A percentile compares a stretch with the other conserved stretches of the same genome.
These are phyloP conservation scores for Eragrostis nindensis DNA, from an alignment of 176 grass and related monocot species.

Conservation along the genomic window DNA sequence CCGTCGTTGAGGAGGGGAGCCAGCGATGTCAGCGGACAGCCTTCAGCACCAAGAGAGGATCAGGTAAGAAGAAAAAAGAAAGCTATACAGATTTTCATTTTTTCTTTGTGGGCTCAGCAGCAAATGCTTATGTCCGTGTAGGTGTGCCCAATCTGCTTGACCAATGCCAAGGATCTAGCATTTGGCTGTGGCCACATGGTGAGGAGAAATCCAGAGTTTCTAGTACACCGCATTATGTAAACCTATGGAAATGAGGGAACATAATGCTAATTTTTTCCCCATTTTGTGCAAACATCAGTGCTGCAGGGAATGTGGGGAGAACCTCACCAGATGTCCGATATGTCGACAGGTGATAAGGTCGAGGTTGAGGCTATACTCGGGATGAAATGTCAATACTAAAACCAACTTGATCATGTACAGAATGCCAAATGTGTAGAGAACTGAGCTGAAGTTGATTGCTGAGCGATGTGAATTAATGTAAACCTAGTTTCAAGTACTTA, in stretches of 20 bases:
- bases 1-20: conserved; percentile 37
- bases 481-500: background rate
- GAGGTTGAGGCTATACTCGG: conserved; percentile 73
- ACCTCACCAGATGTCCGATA: conserved; percentile 82
- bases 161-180: conserved; percentile 77
- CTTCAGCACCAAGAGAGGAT: conserved; percentile 42
- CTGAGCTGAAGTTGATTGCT: background rate
- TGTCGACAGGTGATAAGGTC: conserved; percentile 72
- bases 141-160: conserved; percentile 89
- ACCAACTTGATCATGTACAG: background rate
- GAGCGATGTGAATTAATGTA: background rate
- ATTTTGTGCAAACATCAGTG: conserved; percentile 50
- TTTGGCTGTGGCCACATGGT: conserved; percentile 95
- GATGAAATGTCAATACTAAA: conserved; percentile 28
- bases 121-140: conserved; percentile 19
- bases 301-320: conserved; percentile 88
- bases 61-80: background rate
- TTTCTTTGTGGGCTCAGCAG: background rate
- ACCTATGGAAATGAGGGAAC: background rate
- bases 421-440: background rate
- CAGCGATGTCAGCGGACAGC: conserved; percentile 6
- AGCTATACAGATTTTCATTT: background rate
- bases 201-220: conserved; percentile 22
- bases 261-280: background rate
- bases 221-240: background rate